phyloP scores from a whole-genome alignment of 2,329 filamentous ascomycete species.

The Penicillium oxalicum region DNA sequence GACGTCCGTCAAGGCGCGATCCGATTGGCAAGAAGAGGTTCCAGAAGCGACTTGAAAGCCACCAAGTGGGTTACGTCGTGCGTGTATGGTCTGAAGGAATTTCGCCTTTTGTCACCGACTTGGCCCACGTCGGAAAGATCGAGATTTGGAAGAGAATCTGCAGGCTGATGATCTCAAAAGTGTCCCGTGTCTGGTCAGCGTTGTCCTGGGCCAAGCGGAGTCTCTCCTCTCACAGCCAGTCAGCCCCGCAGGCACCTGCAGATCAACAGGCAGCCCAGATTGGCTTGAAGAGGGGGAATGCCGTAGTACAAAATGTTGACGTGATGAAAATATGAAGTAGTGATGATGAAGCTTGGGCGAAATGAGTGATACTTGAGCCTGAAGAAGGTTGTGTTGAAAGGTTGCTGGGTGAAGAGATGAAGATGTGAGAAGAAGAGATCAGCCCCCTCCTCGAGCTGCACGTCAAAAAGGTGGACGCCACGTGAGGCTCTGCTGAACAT shows the following conservation, averaged over 20 bases:
- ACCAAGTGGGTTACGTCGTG: neutral
- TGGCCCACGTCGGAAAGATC: slow-evolving; percentile 1
- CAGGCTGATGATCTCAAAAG: slow-evolving; percentile 2
- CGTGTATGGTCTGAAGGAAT: too few species aligned
- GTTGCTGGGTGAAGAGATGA: neutral
- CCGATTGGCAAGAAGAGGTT: slow-evolving; percentile 17
- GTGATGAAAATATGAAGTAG: too few species aligned
- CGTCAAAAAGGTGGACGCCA: slow-evolving; percentile 4
- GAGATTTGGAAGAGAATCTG: neutral
- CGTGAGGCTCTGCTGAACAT: slow-evolving; percentile 9
- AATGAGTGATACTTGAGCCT: too few species aligned
- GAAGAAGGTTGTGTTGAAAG: too few species aligned
- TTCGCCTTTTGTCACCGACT: neutral
- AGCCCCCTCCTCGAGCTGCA: neutral
- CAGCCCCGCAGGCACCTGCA: slow-evolving; percentile 2
- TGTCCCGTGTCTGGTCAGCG: neutral
- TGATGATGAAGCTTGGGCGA: too few species aligned
- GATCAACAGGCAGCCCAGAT: slow-evolving; percentile 6
- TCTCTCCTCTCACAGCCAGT: neutral
- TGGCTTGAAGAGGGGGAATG: neutral
- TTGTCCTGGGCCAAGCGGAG: slow-evolving; percentile 2
- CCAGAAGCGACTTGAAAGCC: slow-evolving; percentile 12
- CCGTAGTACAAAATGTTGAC: neutral
- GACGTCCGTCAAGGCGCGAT: neutral
- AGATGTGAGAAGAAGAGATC: slow-evolving; percentile 4